Base-by-base conservation (phyloP, 192 early-diverging fungal genomes). In the Backusella westeae region DNA sequence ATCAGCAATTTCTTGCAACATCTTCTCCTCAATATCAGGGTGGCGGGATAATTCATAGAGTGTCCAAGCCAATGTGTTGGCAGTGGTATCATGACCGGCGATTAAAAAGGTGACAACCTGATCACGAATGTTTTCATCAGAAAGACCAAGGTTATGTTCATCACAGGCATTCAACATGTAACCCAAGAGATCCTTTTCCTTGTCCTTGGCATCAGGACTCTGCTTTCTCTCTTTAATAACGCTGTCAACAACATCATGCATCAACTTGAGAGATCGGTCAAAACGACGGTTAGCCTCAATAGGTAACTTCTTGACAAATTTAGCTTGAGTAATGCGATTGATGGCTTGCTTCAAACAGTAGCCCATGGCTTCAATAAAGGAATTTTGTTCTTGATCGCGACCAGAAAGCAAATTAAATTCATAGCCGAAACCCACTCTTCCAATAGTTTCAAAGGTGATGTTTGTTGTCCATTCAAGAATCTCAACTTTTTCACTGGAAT, bases 41-140 rank as follows among this genome's bases (percentile, higher is more conserved):
- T 82, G 35, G 3, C 69, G 67, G 19, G 72, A 49, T 15, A 82
- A 63, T 66, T 82, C 77, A 35, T 75, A 69, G n/a, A 82, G 42
- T 6, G 72, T 71, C 80, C 80, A 81, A 4, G 75, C 72, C 34
- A 81, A 73, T 41, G 73, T 73, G n/a, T 72, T 71, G 23, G 75
- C 73, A 34, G 80, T 81, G 1, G 80, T 81, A 21, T 81, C 75
- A 67, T 89, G 86, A 9, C 86, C 89, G 2, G 88, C 88, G 72
- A 90, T 88, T 74, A 90, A 69, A 65, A 91, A 88, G 6, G 88
- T 90, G 65, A 90, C 81, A 29, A 91, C 84, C 73, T 91, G 83
- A 73, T 91, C 90, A 46, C 87, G 86, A 46, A 91, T 91, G 9
- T 86, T 63, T 34, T 73, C 75, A 71, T 90, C 85, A 10, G 44